Evolutionary conservation across 805 yeast genomes (phyloP).

Genomic region (Candida sakaeoensis): DNA sequence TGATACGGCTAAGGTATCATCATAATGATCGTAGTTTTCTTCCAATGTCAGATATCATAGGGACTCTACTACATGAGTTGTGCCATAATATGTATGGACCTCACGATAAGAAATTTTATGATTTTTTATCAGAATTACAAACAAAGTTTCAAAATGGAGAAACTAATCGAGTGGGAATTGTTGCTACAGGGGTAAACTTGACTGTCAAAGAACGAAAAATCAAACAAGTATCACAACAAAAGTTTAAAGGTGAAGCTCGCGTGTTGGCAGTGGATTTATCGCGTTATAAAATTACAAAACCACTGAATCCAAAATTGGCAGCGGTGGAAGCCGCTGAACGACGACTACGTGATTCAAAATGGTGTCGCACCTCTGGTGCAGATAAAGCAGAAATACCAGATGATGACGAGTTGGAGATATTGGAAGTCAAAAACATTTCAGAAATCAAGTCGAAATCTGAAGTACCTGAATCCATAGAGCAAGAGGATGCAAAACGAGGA

Average conservation of each 20-base stretch:
- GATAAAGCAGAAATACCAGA: constrained; percentile 33
- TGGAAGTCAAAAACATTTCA: constrained; percentile 17
- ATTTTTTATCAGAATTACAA: constrained; percentile 57
- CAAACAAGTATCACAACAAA: constrained; percentile 37
- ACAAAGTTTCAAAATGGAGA: constrained; percentile 44
- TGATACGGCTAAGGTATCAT: constrained; percentile 64
- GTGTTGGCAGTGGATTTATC: constrained; percentile 22
- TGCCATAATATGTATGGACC: constrained; percentile 79
- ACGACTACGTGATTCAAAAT: constrained; percentile 49
- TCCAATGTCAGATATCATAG: constrained; percentile 64
- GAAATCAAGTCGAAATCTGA: too few species aligned
- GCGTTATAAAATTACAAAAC: background rate
- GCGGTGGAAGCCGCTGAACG: constrained; percentile 62
- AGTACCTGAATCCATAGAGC: too few species aligned
- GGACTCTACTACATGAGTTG: constrained; percentile 85
- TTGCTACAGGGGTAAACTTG: constrained; percentile 12
- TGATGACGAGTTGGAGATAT: constrained; percentile 42
- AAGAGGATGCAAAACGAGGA: too few species aligned
- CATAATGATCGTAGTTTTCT: constrained; percentile 51
- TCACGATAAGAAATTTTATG: constrained; percentile 71
- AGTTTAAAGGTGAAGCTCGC: constrained; percentile 37
- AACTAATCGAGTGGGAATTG: constrained; percentile 42
- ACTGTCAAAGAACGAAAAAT: constrained; percentile 37
- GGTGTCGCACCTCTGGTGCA: constrained; percentile 35
- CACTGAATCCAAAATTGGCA: constrained; percentile 34